These are phyloP conservation scores for Fragaria iinumae DNA, from an alignment of 306 rosid genomes.

Conservation along the genomic window DNA sequence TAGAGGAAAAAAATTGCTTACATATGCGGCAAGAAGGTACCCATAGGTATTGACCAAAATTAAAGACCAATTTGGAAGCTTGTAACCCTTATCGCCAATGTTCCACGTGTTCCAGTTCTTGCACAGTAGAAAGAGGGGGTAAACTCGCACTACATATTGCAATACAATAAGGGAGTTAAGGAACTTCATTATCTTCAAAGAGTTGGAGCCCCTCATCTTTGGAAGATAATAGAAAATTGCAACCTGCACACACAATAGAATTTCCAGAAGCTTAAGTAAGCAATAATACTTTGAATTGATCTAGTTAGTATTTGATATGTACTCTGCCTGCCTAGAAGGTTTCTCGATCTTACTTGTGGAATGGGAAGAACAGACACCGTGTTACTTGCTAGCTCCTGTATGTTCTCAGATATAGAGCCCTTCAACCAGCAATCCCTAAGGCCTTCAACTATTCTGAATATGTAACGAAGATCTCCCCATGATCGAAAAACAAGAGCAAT, in stretches of 20 bases:
- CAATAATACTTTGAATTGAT: too few relatives aligned
- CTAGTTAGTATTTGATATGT: too few relatives aligned
- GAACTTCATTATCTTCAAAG: background rate
- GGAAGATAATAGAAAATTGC: background rate
- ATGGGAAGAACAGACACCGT: constrained; percentile 27
- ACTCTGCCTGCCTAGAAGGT: background rate
- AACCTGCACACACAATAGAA: constrained; percentile 11
- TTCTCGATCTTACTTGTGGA: constrained; percentile 16
- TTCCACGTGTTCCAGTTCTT: too few relatives aligned
- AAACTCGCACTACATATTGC: constrained; percentile 20
- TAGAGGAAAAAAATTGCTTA: too few relatives aligned
- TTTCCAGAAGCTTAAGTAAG: background rate
- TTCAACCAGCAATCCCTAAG: background rate
- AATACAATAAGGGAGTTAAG: constrained; percentile 11
- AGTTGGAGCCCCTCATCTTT: constrained; percentile 7
- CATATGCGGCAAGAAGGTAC: too few relatives aligned
- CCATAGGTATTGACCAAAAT: too few relatives aligned
- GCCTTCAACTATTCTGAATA: constrained; percentile 10
- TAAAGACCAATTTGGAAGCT: too few relatives aligned
- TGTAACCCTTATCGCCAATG: too few relatives aligned
- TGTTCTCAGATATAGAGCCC: background rate
- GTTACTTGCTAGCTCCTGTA: background rate
- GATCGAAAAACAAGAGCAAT: constrained; percentile 25
- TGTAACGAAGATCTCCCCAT: constrained; percentile 19
- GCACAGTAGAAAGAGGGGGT: background rate